Percentiles rank a stretch among this genome's conserved stretches.
phyloP scores from a whole-genome alignment of 805 yeast genomes.

The Lachancea mirantina region DNA sequence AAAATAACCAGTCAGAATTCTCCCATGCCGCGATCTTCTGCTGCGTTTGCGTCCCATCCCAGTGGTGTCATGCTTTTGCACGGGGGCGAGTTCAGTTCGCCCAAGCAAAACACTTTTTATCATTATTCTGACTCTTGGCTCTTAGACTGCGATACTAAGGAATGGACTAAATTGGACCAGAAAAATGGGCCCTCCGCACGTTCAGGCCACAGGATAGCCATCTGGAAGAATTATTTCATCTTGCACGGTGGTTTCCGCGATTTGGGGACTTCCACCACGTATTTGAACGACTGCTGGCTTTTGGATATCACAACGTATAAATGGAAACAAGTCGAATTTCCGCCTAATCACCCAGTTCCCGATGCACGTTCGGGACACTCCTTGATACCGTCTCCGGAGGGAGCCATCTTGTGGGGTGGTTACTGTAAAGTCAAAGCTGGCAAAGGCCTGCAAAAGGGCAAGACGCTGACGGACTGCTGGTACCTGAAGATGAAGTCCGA shows the following conservation, averaged over 20 bases:
- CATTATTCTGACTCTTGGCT: conserved; percentile 97
- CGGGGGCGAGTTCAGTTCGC: conserved; percentile 97
- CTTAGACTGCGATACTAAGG: conserved; percentile 72
- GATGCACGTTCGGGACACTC: conserved; percentile 95
- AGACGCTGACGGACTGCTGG: conserved; percentile 84
- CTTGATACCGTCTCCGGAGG: conserved; percentile 68
- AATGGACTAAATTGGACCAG: conserved; percentile 81
- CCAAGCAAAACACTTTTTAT: conserved; percentile 90
- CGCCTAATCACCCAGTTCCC: conserved; percentile 71
- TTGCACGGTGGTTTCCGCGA: conserved; percentile 92
- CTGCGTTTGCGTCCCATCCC: conserved; percentile 89
- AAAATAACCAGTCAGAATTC: conserved; percentile 70
- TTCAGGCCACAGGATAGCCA: conserved; percentile 86
- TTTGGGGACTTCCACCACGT: conserved; percentile 74
- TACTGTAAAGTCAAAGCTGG: conserved; percentile 88
- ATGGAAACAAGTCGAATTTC: conserved; percentile 87
- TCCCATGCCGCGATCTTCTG: conserved; percentile 90
- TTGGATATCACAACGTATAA: conserved; percentile 84
- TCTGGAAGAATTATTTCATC: conserved; percentile 85
- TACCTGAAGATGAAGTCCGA: conserved; percentile 78
- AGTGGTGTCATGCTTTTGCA: conserved; percentile 78
- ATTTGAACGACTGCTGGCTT: conserved; percentile 81
- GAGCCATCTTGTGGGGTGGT: conserved; percentile 87
- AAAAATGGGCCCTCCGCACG: conserved; percentile 76
- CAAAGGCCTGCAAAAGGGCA: conserved; percentile 85